Evolutionary conservation across 495 filamentous ascomycete species (phyloP).

Genomic region (Entonaema liquescens): DNA sequence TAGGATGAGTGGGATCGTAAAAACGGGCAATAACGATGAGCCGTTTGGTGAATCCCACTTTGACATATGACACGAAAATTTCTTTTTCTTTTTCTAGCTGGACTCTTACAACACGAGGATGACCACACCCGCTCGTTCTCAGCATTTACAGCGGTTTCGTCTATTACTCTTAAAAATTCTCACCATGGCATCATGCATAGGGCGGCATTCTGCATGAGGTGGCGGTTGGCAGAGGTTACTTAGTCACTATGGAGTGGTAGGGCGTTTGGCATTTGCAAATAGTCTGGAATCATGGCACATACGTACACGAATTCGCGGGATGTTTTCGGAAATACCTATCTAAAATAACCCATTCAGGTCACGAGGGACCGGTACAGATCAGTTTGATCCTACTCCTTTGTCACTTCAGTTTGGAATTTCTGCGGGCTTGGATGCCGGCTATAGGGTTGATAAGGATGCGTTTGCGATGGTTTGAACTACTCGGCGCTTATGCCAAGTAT

Average conservation of each 20-base stretch:
- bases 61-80: constrained; percentile 55
- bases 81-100: constrained; percentile 15
- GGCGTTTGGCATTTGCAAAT: constrained; percentile 48
- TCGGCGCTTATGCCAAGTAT: constrained; percentile 1
- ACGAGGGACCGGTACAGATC: constrained; percentile 26
- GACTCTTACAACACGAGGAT: constrained; percentile 25
- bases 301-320: constrained; percentile 41
- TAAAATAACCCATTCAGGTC: constrained; percentile 26
- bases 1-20: constrained; percentile 79
- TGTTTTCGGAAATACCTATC: constrained; percentile 33
- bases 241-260: constrained; percentile 39
- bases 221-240: constrained; percentile 40
- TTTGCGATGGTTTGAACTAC: neutral
- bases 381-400: constrained; percentile 23
- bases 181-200: constrained; percentile 47
- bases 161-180: constrained; percentile 35
- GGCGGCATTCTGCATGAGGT: constrained; percentile 48
- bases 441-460: constrained; percentile 11
- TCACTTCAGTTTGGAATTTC: constrained; percentile 33
- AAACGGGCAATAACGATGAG: constrained; percentile 70
- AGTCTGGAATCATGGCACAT: constrained; percentile 46
- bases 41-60: constrained; percentile 80
- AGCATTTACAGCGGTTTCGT: constrained; percentile 32
- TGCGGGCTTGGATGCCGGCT: constrained; percentile 21
- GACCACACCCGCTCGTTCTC: constrained; percentile 19